phyloP scores from a whole-genome alignment of 225 moss, liverwort and hornwort genomes.

The Sphagnum contortum region DNA sequence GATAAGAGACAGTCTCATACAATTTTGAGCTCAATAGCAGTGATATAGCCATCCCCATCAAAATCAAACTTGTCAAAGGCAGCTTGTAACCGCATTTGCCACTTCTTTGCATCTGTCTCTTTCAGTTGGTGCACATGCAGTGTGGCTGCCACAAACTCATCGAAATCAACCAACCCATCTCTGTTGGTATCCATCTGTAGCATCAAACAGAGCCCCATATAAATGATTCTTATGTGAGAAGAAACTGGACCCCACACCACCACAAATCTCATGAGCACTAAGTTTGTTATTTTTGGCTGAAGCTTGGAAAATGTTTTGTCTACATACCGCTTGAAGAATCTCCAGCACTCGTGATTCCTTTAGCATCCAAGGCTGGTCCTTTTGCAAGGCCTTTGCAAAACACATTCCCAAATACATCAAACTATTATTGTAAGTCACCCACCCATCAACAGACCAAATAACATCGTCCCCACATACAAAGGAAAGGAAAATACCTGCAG shows the following conservation, averaged over 20 bases:
- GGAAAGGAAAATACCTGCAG: too few relatives aligned
- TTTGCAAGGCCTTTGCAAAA: slow-evolving; percentile 45
- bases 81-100: slow-evolving; percentile 60
- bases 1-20: slow-evolving; percentile 13
- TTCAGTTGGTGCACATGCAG: slow-evolving; percentile 70
- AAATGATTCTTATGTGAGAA: neutral
- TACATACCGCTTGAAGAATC: slow-evolving; percentile 69
- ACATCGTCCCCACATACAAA: too few relatives aligned
- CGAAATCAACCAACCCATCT: slow-evolving; percentile 64
- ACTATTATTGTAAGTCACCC: too few relatives aligned
- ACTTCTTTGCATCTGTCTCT: slow-evolving; percentile 53
- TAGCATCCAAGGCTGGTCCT: slow-evolving; percentile 83
- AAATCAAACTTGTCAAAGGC: slow-evolving; percentile 70
- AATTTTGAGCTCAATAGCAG: slow-evolving; percentile 66
- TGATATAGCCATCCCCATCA: slow-evolving; percentile 74
- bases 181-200: slow-evolving; percentile 68
- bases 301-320: neutral
- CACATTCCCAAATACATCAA: neutral
- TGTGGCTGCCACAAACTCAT: slow-evolving; percentile 77
- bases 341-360: slow-evolving; percentile 82
- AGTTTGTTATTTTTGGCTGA: neutral
- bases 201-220: neutral
- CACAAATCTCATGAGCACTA: neutral
- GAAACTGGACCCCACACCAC: slow-evolving; percentile 15
- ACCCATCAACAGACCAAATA: too few relatives aligned